These are phyloP conservation scores for Paratinospora sagittata DNA, from an alignment of 164 flowering plant species.

Conservation along the genomic window DNA sequence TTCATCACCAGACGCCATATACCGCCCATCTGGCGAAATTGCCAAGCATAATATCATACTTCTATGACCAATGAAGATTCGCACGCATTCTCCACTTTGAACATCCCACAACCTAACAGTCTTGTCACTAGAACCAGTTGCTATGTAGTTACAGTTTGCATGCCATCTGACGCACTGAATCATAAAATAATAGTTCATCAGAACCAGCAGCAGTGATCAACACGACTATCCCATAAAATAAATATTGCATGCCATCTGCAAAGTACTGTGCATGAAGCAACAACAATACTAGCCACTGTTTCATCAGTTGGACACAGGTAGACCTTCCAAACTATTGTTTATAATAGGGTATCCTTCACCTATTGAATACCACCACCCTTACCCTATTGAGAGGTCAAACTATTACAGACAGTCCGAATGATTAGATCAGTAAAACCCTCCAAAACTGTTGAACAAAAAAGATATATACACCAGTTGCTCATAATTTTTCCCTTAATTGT, in stretches of 20 bases:
- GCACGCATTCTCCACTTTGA: constrained; percentile 90
- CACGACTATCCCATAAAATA: neutral
- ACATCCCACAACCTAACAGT: constrained; percentile 97
- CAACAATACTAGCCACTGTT: neutral
- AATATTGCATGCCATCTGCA: neutral
- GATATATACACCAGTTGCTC: neutral
- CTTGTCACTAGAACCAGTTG: constrained; percentile 97
- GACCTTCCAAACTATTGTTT: neutral
- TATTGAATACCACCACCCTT: neutral
- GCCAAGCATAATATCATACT: constrained; percentile 86
- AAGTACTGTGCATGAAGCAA: neutral
- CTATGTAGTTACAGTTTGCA: constrained; percentile 91
- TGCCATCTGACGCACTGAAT: constrained; percentile 97
- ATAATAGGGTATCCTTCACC: neutral
- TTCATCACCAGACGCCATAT: constrained; percentile 99
- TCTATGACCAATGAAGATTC: constrained; percentile 94
- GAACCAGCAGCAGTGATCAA: neutral
- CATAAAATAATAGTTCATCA: neutral
- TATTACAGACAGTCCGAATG: neutral
- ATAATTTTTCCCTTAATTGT: neutral
- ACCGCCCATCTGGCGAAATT: constrained; percentile 97
- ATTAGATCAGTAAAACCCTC: neutral
- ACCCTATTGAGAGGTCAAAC: neutral
- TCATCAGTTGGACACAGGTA: neutral
- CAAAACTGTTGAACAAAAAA: neutral